phyloP scores from a whole-genome alignment of 169 alveolate species.

The Plasmodium ovale region DNA sequence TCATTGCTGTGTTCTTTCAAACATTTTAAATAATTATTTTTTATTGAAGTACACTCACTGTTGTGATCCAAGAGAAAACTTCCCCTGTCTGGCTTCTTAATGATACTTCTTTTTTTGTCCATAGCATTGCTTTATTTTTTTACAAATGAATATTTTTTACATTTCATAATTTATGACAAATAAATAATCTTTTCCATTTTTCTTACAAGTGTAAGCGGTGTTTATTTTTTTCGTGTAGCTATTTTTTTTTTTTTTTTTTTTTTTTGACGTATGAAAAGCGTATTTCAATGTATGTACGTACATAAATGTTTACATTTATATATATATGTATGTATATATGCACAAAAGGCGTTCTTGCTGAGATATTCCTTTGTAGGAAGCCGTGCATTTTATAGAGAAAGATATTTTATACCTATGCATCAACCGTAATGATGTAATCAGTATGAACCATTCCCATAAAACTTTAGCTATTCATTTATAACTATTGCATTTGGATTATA shows the following conservation, averaged over 20 bases:
- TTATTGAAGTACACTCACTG: constrained; percentile 72
- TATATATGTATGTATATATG: not conserved
- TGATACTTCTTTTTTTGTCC: constrained; percentile 59
- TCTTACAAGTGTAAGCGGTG: too few relatives aligned
- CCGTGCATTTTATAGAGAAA: too few relatives aligned
- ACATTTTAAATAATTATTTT: constrained; percentile 72
- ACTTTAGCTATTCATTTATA: too few relatives aligned
- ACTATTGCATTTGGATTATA: too few relatives aligned
- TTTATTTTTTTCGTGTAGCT: too few relatives aligned
- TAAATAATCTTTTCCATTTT: not conserved
- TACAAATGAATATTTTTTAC: not conserved
- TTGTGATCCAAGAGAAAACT: constrained; percentile 77
- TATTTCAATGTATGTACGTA: not conserved
- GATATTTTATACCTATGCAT: too few relatives aligned
- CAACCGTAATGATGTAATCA: too few relatives aligned
- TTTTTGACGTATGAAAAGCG: too few relatives aligned
- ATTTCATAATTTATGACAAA: not conserved
- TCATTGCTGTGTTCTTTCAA: constrained; percentile 73
- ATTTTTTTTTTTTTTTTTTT: too few relatives aligned
- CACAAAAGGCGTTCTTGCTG: not conserved
- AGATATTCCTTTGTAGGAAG: too few relatives aligned
- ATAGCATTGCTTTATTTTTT: not conserved
- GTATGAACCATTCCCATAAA: too few relatives aligned
- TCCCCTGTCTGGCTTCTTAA: constrained; percentile 80
- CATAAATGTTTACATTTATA: too few relatives aligned